Conservation (phyloP, 2,329 filamentous ascomycete species). For the Neoscytalidium dimidiatum region DNA sequence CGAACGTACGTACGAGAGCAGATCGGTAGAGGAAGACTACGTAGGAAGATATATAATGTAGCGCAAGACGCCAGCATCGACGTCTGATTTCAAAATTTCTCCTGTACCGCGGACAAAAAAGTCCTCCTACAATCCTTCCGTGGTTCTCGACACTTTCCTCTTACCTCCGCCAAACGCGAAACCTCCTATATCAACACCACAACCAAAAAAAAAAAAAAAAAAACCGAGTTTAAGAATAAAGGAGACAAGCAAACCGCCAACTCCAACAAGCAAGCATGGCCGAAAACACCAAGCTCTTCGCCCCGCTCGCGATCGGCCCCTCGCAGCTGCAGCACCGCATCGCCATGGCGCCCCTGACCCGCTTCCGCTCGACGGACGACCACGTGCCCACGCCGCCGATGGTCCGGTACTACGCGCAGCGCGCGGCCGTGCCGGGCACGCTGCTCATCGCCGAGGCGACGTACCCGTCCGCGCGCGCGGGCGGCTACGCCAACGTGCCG, state of each 20-base stretch:
- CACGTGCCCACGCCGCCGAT: constrained; percentile 47
- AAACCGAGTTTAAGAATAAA: background rate
- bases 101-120: too few species aligned
- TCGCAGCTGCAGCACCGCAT: constrained; percentile 29
- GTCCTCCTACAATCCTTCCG: too few species aligned
- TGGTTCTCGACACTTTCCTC: too few species aligned
- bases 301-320: constrained; percentile 28
- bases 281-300: constrained; percentile 26
- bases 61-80: too few species aligned
- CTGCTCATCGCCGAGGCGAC: constrained; percentile 37
- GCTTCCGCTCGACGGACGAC: constrained; percentile 48
- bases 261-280: background rate
- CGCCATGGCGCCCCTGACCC: constrained; percentile 33
- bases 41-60: background rate
- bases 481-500: constrained; percentile 30
- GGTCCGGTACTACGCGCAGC: constrained; percentile 34
- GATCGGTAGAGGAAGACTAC: background rate
- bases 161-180: too few species aligned
- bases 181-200: too few species aligned
- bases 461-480: constrained; percentile 31
- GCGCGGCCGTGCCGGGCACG: constrained; percentile 32
- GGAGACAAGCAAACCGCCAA: background rate
- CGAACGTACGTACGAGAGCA: background rate
- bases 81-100: too few species aligned
- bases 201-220: background rate